phyloP scores from a whole-genome alignment of 305 asterid genomes.

The Fraxinus angustifolia region DNA sequence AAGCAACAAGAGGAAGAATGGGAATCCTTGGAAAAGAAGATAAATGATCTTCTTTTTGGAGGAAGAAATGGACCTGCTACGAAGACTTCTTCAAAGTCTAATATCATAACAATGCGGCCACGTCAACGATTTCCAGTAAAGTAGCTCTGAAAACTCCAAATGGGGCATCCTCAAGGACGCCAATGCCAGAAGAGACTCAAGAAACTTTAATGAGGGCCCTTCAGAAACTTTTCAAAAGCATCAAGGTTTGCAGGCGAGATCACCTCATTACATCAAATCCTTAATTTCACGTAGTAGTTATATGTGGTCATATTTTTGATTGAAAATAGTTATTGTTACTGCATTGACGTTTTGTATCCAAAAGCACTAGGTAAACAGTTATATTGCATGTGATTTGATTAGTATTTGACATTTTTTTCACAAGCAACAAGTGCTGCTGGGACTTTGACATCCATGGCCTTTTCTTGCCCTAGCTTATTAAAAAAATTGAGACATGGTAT shows the following conservation, averaged over 20 bases:
- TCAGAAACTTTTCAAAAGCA: conserved; percentile 50
- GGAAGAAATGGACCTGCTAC: conserved; percentile 29
- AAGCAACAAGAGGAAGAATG: conserved; percentile 49
- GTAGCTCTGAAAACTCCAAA: conserved; percentile 31
- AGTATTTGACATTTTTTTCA: not conserved
- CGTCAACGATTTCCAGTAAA: conserved; percentile 34
- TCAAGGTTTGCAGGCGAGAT: conserved; percentile 86
- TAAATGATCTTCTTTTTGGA: conserved; percentile 23
- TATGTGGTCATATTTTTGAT: not conserved
- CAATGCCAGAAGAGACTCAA: conserved; percentile 60
- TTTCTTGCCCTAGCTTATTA: not conserved
- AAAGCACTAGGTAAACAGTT: not conserved
- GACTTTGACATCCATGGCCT: not conserved
- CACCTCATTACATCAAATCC: conserved; percentile 17
- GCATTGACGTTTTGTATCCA: not conserved
- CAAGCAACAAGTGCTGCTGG: not conserved
- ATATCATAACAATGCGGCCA: conserved; percentile 24
- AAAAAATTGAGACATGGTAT: not conserved
- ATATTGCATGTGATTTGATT: not conserved
- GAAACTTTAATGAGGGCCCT: conserved; percentile 62
- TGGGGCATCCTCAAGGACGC: conserved; percentile 35
- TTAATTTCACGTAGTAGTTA: conserved; percentile 3
- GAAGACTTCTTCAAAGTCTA: conserved; percentile 33
- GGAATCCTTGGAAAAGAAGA: conserved; percentile 38
- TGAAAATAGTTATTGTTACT: not conserved